Evolutionary conservation across 2,329 filamentous ascomycete genomes (phyloP), one percentile per base, ranked within the genome.

Genomic region (Pseudogymnoascus sp.): DNA sequence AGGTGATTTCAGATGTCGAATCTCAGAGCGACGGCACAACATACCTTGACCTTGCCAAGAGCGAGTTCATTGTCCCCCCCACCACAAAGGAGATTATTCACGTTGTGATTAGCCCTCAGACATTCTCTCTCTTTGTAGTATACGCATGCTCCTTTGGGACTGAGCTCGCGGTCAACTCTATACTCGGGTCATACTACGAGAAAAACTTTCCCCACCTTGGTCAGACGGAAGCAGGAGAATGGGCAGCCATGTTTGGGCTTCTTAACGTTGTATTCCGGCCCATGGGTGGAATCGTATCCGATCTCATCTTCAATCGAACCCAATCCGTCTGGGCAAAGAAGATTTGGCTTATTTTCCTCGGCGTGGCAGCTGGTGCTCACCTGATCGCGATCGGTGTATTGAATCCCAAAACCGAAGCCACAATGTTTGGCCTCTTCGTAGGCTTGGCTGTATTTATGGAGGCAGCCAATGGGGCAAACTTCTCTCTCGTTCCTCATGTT

Each of bases 401-500:
- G 1, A 78, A 93, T 72, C 81, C 88, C 0, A 81, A 85, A 31
- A 71, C 81, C 31, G 74, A 86, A 62, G 76, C 81, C 8, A 84
- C 83, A 6, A 86, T 93, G 79, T 85, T 93, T 62, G 89, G 89
- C 1, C 83, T 96, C 8, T 77, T 93, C 14, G 86, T 86, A 1
- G 81, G 90, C 8, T 80, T 91, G 76, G 89, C 89, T 1, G 80
- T 95, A 72, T 95, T 95, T 77, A 76, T 91, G 56, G 90, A 95
- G 73, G 90, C 88, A 1, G 87, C 88, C 75, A 24, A 88, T 74
- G 71, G 86, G 87, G 8, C 56, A 80, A 78, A 7, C 84, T 84
- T 70, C 88, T 84, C 64, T 76, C 79, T 4, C 84, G 85, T 50
- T 85, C 86, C 67, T 84, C 78, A 63, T 88, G 77, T 53, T 81